phyloP scores from a whole-genome alignment of 75 land plant species.

The Azolla pinnata region DNA sequence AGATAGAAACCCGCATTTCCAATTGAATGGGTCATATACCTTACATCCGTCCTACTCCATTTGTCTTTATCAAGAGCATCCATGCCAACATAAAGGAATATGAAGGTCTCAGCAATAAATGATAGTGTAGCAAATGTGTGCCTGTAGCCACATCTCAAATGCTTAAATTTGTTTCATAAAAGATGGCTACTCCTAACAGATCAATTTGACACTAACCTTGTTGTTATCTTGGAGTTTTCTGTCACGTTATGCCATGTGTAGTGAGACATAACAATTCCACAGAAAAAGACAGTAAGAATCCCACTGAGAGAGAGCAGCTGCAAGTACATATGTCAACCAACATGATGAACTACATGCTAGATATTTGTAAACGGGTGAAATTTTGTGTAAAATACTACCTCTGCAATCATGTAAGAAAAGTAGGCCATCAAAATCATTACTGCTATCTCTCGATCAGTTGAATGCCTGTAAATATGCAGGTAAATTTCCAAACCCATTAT shows the following conservation, averaged over 20 bases:
- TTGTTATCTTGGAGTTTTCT: constrained; percentile 19
- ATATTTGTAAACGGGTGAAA: too few species aligned
- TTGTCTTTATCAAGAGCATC: constrained; percentile 79
- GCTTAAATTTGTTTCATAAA: not conserved
- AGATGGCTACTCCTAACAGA: not conserved
- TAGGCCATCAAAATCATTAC: constrained; percentile 34
- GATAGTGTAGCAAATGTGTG: constrained; percentile 78
- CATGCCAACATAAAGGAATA: constrained; percentile 88
- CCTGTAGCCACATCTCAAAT: constrained; percentile 25
- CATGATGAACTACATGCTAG: too few species aligned
- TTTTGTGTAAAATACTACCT: constrained; percentile 7
- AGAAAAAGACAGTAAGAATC: constrained; percentile 35
- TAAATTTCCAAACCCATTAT: too few species aligned
- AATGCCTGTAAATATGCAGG: too few species aligned
- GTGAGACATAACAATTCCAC: constrained; percentile 40
- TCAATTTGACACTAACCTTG: constrained; percentile 9
- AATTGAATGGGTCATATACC: constrained; percentile 20
- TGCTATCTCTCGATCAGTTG: constrained; percentile 34
- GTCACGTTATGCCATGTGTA: constrained; percentile 40
- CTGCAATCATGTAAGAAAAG: constrained; percentile 27
- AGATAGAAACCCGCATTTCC: not conserved
- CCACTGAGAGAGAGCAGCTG: constrained; percentile 32
- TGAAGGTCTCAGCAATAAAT: constrained; percentile 79
- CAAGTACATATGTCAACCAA: constrained; percentile 5
- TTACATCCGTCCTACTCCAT: constrained; percentile 51